phyloP scores from a whole-genome alignment of 2,329 filamentous ascomycete species.

The Colletotrichum sidae region DNA sequence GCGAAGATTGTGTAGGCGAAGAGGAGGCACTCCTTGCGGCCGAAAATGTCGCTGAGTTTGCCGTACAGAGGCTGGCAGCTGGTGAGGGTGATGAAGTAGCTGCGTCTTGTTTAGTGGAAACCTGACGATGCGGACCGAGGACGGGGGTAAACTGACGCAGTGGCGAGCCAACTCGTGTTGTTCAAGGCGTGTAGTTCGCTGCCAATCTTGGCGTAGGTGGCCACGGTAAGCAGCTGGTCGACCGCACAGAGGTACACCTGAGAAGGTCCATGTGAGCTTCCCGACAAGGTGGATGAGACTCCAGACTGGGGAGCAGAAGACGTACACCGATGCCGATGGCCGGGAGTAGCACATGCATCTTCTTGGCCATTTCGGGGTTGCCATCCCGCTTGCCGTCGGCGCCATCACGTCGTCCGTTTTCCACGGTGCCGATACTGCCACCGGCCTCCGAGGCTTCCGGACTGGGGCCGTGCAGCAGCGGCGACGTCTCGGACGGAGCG shows the following conservation, averaged over 20 bases:
- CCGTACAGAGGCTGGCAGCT: slow-evolving; percentile 82
- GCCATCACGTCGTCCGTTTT: background rate
- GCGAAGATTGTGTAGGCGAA: slow-evolving; percentile 74
- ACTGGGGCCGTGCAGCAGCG: slow-evolving; percentile 40
- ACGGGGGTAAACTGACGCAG: slow-evolving; percentile 46
- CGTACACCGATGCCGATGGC: slow-evolving; percentile 53
- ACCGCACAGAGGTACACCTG: slow-evolving; percentile 79
- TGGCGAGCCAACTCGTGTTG: slow-evolving; percentile 80
- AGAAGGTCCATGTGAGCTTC: slow-evolving; percentile 6
- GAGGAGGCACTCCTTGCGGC: slow-evolving; percentile 73
- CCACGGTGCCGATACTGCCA: slow-evolving; percentile 20
- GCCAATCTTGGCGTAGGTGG: slow-evolving; percentile 83
- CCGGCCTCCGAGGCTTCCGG: slow-evolving; percentile 18
- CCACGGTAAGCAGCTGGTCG: slow-evolving; percentile 82
- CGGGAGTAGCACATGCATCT: slow-evolving; percentile 52
- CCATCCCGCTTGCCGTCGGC: slow-evolving; percentile 40
- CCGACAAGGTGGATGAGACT: background rate
- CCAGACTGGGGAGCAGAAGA: background rate
- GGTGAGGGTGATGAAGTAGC: slow-evolving; percentile 79
- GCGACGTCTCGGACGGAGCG: slow-evolving; percentile 42
- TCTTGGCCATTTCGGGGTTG: slow-evolving; percentile 46
- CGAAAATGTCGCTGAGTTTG: slow-evolving; percentile 77
- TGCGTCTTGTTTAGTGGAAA: slow-evolving; percentile 39
- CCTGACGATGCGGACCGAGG: background rate
- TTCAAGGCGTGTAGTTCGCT: slow-evolving; percentile 80